These are phyloP conservation scores for Podaxis carcinomalis DNA, from an alignment of 768 basidiomycete species.

Conservation along the genomic window DNA sequence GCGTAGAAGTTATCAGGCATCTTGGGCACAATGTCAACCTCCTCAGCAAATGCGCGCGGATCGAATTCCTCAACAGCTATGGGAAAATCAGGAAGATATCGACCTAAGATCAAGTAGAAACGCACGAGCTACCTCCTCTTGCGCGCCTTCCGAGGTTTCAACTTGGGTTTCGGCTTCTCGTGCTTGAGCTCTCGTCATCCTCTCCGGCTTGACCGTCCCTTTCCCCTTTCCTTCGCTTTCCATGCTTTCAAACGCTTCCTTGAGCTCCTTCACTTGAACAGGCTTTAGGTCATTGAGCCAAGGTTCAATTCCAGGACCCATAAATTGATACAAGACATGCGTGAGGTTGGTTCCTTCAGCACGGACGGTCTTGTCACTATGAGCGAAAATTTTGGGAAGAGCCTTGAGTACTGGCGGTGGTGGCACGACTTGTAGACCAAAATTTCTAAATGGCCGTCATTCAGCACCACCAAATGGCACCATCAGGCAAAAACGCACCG, in stretches of 20 bases:
- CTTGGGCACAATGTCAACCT: slow-evolving; percentile 71
- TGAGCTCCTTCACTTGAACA: slow-evolving; percentile 93
- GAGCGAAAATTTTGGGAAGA: slow-evolving; percentile 90
- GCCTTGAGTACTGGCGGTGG: slow-evolving; percentile 80
- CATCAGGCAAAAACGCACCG: slow-evolving; percentile 46
- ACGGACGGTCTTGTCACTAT: slow-evolving; percentile 93
- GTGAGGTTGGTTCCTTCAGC: slow-evolving; percentile 82
- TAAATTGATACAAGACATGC: slow-evolving; percentile 77
- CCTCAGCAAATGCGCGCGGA: slow-evolving; percentile 76
- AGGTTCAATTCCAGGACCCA: slow-evolving; percentile 79
- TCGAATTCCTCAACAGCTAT: slow-evolving; percentile 59
- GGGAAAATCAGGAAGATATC: slow-evolving; percentile 11
- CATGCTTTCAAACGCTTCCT: slow-evolving; percentile 82
- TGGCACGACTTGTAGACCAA: slow-evolving; percentile 73
- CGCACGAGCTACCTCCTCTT: slow-evolving; percentile 42
- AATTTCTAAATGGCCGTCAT: slow-evolving; percentile 45
- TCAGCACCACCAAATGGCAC: not conserved
- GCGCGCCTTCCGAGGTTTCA: slow-evolving; percentile 32
- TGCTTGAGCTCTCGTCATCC: slow-evolving; percentile 72
- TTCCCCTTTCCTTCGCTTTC: slow-evolving; percentile 85
- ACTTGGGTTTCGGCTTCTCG: slow-evolving; percentile 58
- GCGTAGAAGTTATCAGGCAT: slow-evolving; percentile 74
- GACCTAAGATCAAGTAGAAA: slow-evolving; percentile 3
- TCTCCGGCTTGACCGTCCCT: slow-evolving; percentile 73
- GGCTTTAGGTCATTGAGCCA: slow-evolving; percentile 91